Percentiles rank a stretch among this genome's conserved stretches.
phyloP scores from a whole-genome alignment of 208 protist genomes.

The Leishmania aethiopica region DNA sequence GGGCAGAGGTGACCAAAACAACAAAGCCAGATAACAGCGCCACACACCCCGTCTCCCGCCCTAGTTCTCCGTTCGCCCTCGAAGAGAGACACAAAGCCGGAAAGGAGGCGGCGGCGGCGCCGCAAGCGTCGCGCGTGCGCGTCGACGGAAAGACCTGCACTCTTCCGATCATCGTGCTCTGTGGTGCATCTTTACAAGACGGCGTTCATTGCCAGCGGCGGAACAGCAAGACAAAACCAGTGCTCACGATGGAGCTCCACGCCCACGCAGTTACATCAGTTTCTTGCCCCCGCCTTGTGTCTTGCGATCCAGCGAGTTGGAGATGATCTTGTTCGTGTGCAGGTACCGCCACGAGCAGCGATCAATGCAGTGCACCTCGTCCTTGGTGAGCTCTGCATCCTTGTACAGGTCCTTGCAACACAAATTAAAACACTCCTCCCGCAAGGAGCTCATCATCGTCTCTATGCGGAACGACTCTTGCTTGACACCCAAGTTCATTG shows the following conservation, averaged over 20 bases:
- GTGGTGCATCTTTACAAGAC: neutral
- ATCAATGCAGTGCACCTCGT: constrained; percentile 88
- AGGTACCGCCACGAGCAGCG: constrained; percentile 84
- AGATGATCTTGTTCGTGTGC: constrained; percentile 72
- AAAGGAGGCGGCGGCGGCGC: neutral
- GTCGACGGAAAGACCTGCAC: neutral
- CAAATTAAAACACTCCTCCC: constrained; percentile 82
- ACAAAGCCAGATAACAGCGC: neutral
- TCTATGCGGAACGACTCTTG: constrained; percentile 90
- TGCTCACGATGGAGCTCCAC: too few relatives aligned
- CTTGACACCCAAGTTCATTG: constrained; percentile 83
- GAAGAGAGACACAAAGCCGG: neutral
- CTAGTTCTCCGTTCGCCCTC: neutral
- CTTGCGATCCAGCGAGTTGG: constrained; percentile 50
- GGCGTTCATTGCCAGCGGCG: neutral
- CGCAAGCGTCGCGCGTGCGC: neutral
- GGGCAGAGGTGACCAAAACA: neutral
- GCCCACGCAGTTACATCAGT: constrained; percentile 4
- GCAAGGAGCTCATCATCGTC: constrained; percentile 77
- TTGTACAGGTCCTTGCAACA: constrained; percentile 74
- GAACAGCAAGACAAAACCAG: neutral
- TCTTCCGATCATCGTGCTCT: neutral
- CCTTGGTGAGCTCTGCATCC: constrained; percentile 59
- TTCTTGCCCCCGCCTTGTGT: constrained; percentile 33
- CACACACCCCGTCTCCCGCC: neutral